Evolutionary conservation across 164 flowering plant species (phyloP), one percentile per base, ranked within the genome.

Genomic region (Macadamia tetraphylla): DNA sequence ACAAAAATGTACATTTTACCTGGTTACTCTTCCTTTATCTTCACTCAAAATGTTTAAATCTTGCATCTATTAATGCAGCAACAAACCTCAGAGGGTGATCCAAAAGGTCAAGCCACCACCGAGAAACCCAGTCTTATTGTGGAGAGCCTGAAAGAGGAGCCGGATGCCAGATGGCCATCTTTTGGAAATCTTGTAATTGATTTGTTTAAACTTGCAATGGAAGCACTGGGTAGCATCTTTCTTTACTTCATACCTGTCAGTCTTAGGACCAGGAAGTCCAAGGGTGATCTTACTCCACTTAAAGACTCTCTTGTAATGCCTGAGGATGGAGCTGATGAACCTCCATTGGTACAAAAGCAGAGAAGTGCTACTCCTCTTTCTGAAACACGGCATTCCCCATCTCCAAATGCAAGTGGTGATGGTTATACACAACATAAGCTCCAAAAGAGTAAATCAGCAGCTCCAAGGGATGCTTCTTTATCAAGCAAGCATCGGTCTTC

Each of bases 271-370:
- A 71, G 69, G 31, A 72, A 67, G n/a, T 62, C 80, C 75, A 86
- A 71, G 74, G 73, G 76, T 51, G 82, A 82, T 68, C 93, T 93
- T 58, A 84, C 87, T 23, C 98, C 98, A 74, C 14, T 92, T 43
- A 82, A 83, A 77, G 98, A 91, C 77, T 42, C 79, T 65, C 89
- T 89, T 9, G 73, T 74, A 65, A 87, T 94, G 93, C 97, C 97
- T 14, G 97, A 89, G 71, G 96, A 94, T 72, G 86, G 81, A 68
- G 73, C 69, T 14, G 80, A 80, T 14, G 80, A 80, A 35, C 82
- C 85, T 13, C 77, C 79, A 64, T 18, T 68, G 44, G 76, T 80
- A 63, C 85, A 84, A 59, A 91, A 80, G 77, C 91, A 84, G 63
- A 77, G 80, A 65, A 51, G 84, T 23, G 73, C 92, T 3, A 72